Percentiles rank a stretch among this genome's conserved stretches.
Evolutionary conservation across 192 early-diverging fungal species (phyloP).

Genomic region (Phlyctochytrium arcticum): DNA sequence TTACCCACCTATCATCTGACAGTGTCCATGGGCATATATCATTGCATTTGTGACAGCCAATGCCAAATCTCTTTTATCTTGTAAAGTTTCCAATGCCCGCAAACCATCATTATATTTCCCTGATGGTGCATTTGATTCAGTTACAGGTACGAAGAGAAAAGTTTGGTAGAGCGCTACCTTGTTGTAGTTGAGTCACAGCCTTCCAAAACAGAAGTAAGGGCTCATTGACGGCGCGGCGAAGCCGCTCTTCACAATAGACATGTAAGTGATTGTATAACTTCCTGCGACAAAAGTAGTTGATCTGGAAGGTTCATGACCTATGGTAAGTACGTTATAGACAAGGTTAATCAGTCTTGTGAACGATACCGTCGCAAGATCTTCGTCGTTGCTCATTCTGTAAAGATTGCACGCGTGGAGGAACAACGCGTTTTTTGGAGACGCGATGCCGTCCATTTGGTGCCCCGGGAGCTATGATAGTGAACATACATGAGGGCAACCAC

Average conservation of each 20-base stretch:
- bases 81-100: slow-evolving; percentile 36
- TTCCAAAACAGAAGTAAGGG: slow-evolving; percentile 47
- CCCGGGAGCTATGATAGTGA: no score
- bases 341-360: neutral
- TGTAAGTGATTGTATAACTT: slow-evolving; percentile 36
- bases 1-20: slow-evolving; percentile 42
- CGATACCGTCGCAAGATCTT: slow-evolving; percentile 13
- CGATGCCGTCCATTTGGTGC: no score
- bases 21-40: slow-evolving; percentile 48
- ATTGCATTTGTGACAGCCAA: slow-evolving; percentile 38
- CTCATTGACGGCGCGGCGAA: slow-evolving; percentile 37
- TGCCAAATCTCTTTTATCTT: slow-evolving; percentile 48
- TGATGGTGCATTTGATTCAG: neutral
- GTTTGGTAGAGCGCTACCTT: neutral
- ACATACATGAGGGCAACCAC: no score
- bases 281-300: slow-evolving; percentile 41
- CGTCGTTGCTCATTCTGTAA: slow-evolving; percentile 14
- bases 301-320: slow-evolving; percentile 17
- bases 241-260: slow-evolving; percentile 30
- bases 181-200: slow-evolving; percentile 11
- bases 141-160: neutral
- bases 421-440: no score
- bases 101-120: slow-evolving; percentile 40
- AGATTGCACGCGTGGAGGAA: neutral
- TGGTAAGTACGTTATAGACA: neutral